These are phyloP conservation scores for Polyplosphaeria fusca DNA, from an alignment of 495 filamentous ascomycete species.

Conservation along the genomic window DNA sequence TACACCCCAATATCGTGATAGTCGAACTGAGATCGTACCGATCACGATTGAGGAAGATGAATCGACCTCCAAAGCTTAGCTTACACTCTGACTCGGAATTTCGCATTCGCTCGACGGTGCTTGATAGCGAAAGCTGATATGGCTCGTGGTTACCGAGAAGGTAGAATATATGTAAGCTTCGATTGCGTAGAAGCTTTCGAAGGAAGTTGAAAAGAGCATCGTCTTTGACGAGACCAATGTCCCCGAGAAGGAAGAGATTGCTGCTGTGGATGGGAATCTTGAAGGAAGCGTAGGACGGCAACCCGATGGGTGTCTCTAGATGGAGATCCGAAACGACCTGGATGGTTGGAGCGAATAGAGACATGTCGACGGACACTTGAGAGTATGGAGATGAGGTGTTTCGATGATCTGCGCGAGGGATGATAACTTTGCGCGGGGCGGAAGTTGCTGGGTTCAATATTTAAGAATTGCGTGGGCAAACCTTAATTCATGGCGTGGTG, in stretches of 20 bases:
- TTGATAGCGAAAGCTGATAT: conserved; percentile 45
- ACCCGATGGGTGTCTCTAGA: conserved; percentile 43
- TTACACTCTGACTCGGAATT: conserved; percentile 6
- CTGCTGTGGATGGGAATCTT: conserved; percentile 46
- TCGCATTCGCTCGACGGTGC: conserved; percentile 32
- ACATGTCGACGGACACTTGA: too few species aligned
- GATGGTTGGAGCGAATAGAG: conserved; percentile 31
- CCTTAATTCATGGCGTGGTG: too few species aligned
- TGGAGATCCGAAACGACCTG: conserved; percentile 61
- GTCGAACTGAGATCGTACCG: conserved; percentile 41
- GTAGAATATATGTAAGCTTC: conserved; percentile 45
- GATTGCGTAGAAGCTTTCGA: conserved; percentile 48
- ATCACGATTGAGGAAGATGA: conserved; percentile 38
- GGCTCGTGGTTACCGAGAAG: conserved; percentile 59
- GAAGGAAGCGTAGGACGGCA: conserved; percentile 48
- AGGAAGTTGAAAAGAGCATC: conserved; percentile 48
- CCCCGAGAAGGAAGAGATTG: conserved; percentile 56
- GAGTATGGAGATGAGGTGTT: too few species aligned
- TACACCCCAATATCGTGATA: conserved; percentile 52
- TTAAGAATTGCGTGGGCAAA: too few species aligned
- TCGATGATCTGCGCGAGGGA: too few species aligned
- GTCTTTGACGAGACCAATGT: conserved; percentile 52
- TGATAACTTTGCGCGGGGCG: too few species aligned
- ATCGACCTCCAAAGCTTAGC: not conserved
- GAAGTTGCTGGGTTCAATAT: too few species aligned